These are phyloP conservation scores for Sanghuangporus sanghuang DNA, from an alignment of 1,284 basidiomycete species.

Conservation along the genomic window DNA sequence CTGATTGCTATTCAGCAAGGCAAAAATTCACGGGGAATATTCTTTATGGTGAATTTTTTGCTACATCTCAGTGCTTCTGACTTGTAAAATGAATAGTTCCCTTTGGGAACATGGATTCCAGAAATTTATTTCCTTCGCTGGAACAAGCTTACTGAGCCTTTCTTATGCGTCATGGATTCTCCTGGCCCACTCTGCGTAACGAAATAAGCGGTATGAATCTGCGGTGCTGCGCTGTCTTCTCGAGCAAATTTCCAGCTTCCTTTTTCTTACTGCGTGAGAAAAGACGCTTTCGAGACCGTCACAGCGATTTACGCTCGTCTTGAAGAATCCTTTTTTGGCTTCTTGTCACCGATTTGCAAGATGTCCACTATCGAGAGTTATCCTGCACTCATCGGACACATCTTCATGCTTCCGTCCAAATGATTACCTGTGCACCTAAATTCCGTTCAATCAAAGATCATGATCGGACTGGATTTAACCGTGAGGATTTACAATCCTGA, in stretches of 20 bases:
- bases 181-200: too few species aligned
- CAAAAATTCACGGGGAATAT: too few species aligned
- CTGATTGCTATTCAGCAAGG: too few species aligned
- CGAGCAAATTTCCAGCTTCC: not conserved
- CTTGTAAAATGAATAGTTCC: too few species aligned
- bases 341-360: not conserved
- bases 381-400: not conserved
- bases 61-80: not conserved
- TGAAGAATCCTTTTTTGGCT: not conserved
- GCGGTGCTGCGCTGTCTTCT: not conserved
- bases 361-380: not conserved
- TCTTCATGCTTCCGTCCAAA: not conserved
- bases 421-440: not conserved
- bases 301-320: not conserved
- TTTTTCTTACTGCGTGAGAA: not conserved
- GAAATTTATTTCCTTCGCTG: not conserved
- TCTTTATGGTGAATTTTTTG: not conserved
- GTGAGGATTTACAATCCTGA: not conserved
- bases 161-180: too few species aligned
- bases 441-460: not conserved
- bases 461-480: not conserved
- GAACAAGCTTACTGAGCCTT: not conserved
- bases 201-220: not conserved
- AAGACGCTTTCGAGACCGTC: not conserved
- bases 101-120: too few species aligned